A percentile compares a stretch with the other conserved stretches of the same genome.
These are phyloP conservation scores for Salix koriyanagi DNA, from an alignment of 345 rosid genomes.

Conservation along the genomic window DNA sequence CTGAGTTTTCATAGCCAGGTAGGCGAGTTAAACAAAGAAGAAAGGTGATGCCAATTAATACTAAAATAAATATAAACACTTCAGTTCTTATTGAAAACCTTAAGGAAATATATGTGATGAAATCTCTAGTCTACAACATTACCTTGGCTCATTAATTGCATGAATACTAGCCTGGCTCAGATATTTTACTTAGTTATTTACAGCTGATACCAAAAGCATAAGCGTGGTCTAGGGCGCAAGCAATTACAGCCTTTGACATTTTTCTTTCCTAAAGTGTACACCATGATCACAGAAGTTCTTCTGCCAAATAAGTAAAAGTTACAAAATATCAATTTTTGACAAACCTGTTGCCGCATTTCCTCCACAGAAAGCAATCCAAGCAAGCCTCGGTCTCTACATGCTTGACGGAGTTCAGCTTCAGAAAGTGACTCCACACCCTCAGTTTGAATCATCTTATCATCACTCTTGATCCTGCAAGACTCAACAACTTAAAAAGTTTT, in stretches of 20 bases:
- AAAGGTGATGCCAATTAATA: not conserved
- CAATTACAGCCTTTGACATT: not conserved
- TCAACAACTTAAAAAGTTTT: not conserved
- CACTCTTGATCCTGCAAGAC: constrained; percentile 73
- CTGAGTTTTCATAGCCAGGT: not conserved
- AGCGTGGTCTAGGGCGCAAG: not conserved
- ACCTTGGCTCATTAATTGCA: not conserved
- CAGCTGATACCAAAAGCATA: not conserved
- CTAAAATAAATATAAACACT: not conserved
- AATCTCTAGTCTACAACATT: not conserved
- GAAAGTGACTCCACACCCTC: constrained; percentile 93
- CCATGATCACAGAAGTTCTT: constrained; percentile 2
- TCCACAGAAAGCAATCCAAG: constrained; percentile 87
- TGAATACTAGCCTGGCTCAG: not conserved
- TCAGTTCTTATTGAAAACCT: not conserved
- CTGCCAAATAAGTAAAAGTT: not conserved
- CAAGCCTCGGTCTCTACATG: constrained; percentile 90
- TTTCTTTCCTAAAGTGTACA: not conserved
- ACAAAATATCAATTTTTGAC: not conserved
- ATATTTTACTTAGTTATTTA: not conserved
- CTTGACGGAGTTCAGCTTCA: constrained; percentile 89
- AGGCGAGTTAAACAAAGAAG: not conserved
- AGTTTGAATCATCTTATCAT: constrained; percentile 87
- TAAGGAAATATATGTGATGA: no score
- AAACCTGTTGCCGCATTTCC: constrained; percentile 91